Percentiles rank a stretch among this genome's conserved stretches.
These are phyloP conservation scores for Kazachstania sp. DNA, from an alignment of 1,139 yeast species.

Conservation along the genomic window DNA sequence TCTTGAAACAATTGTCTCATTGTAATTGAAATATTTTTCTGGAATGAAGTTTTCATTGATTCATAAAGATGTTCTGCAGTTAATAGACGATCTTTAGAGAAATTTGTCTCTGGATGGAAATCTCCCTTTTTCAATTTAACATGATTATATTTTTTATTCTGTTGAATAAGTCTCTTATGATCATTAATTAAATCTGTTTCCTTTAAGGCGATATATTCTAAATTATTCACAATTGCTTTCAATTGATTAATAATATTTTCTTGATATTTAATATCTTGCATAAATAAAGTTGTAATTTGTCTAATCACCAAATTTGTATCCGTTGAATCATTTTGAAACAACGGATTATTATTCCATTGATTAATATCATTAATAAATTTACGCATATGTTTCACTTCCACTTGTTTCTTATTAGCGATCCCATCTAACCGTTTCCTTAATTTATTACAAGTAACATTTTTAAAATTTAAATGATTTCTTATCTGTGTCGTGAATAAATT, in stretches of 20 bases:
- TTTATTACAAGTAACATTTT: constrained; percentile 11
- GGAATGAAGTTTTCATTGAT: constrained; percentile 17
- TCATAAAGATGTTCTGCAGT: constrained; percentile 18
- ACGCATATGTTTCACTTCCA: constrained; percentile 15
- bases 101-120: constrained; percentile 19
- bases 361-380: constrained; percentile 20
- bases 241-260: constrained; percentile 15
- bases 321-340: constrained; percentile 12
- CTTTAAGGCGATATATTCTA: constrained; percentile 21
- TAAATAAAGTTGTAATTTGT: constrained; percentile 21
- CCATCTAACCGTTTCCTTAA: constrained; percentile 18
- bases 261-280: constrained; percentile 20
- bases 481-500: neutral
- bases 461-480: constrained; percentile 4
- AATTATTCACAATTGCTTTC: constrained; percentile 13
- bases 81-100: constrained; percentile 19
- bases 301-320: constrained; percentile 16
- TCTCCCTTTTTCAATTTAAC: constrained; percentile 20
- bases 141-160: constrained; percentile 15
- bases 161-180: constrained; percentile 16
- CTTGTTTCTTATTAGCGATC: constrained; percentile 20
- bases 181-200: constrained; percentile 22
- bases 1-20: constrained; percentile 21
- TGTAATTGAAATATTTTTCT: constrained; percentile 18
- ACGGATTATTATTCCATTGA: constrained; percentile 19